phyloP scores from a whole-genome alignment of 2,329 filamentous ascomycete species.

The Penicillium thymicola region DNA sequence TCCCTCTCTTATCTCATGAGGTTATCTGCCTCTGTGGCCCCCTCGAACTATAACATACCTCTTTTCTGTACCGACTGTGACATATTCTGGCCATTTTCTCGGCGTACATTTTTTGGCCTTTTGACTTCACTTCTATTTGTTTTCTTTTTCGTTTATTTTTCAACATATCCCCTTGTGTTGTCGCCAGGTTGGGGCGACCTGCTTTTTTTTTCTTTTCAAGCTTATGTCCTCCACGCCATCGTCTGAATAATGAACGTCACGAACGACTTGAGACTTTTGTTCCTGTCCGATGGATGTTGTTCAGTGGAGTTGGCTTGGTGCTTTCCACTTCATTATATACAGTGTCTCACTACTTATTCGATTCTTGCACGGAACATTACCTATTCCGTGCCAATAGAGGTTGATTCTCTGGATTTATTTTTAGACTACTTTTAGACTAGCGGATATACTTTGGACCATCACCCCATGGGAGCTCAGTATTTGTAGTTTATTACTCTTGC shows the following conservation, averaged over 20 bases:
- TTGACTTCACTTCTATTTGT: not conserved
- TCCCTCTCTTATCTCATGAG: not conserved
- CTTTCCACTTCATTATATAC: slow-evolving; percentile 16
- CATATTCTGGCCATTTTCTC: slow-evolving; percentile 12
- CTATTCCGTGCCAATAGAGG: slow-evolving; percentile 2
- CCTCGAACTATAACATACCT: not conserved
- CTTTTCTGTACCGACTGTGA: slow-evolving; percentile 8
- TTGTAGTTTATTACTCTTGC: not conserved
- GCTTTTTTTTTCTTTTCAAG: not conserved
- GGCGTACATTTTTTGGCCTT: slow-evolving; percentile 14
- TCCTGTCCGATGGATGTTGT: slow-evolving; percentile 8
- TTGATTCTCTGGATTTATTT: not conserved
- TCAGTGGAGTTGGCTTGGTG: slow-evolving; percentile 5
- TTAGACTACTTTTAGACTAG: not conserved
- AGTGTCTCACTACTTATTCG: slow-evolving; percentile 10
- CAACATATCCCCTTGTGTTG: slow-evolving; percentile 13
- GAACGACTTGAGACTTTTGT: slow-evolving; percentile 11
- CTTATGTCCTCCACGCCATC: slow-evolving; percentile 22
- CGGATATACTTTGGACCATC: not conserved
- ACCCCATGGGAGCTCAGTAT: no score
- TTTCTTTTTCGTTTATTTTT: slow-evolving; percentile 1
- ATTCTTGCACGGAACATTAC: slow-evolving; percentile 2
- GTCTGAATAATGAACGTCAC: slow-evolving; percentile 22
- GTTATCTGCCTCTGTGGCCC: not conserved
- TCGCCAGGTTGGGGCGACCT: slow-evolving; percentile 7